Conservation (phyloP, 345 rosid species). For the Salix exigua region DNA sequence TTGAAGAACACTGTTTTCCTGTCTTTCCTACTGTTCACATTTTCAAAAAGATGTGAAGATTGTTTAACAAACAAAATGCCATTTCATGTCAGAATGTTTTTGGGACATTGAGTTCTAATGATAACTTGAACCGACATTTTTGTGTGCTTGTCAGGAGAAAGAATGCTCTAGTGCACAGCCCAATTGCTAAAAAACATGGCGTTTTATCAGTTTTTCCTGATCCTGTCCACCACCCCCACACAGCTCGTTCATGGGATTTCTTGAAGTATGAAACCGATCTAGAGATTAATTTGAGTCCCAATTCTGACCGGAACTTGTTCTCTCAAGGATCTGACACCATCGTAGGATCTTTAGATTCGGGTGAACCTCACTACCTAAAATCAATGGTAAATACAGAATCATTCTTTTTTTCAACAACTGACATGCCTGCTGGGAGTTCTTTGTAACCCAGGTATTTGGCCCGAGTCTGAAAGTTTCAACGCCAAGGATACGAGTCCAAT, state of each 20-base stretch:
- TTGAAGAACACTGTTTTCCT: too few species aligned
- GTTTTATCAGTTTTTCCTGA: constrained; percentile 75
- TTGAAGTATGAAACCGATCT: constrained; percentile 54
- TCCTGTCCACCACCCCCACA: constrained; percentile 58
- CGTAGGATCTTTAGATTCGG: constrained; percentile 69
- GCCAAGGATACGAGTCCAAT: constrained; percentile 56
- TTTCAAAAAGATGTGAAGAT: neutral
- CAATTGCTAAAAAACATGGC: constrained; percentile 50
- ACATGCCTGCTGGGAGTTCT: neutral
- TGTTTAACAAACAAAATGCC: neutral
- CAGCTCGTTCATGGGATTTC: constrained; percentile 95
- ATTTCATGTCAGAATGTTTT: neutral
- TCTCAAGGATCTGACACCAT: constrained; percentile 39
- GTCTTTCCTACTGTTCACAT: too few species aligned
- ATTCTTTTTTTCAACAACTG: neutral
- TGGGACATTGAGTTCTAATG: neutral
- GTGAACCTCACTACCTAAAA: constrained; percentile 19
- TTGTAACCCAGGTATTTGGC: constrained; percentile 62
- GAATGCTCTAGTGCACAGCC: constrained; percentile 37
- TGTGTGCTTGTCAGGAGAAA: constrained; percentile 36
- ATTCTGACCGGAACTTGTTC: constrained; percentile 26
- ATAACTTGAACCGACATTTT: neutral
- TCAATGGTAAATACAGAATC: neutral
- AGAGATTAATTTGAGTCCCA: constrained; percentile 37
- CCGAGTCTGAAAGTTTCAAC: constrained; percentile 71